Base-by-base conservation (phyloP, 2,329 filamentous ascomycete genomes). In the Colletotrichum sp. region DNA sequence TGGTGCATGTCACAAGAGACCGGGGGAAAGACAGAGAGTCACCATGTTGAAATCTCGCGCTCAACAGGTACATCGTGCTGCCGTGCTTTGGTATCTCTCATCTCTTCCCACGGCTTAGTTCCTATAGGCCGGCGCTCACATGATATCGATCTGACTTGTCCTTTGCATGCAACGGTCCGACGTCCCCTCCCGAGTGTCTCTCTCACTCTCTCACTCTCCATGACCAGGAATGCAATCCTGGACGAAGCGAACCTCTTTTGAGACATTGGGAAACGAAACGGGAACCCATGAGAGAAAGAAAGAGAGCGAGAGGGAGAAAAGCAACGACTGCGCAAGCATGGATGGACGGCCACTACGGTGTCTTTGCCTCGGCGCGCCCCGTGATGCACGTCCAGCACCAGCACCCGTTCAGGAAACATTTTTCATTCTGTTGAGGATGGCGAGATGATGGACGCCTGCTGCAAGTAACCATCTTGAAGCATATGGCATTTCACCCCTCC, bases 131-230 rank as follows among this genome's bases (percentile, higher is more conserved):
- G n/a, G 24, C 27, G 27, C 24, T 34, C 34, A 62, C 59, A 33
- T 62, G 59, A 66, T 21, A 27, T 58, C 29, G 16, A 61, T 63
- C n/a, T 62, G 21, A 36, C 21, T 18, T 36, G 21, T 27, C n/a
- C 31, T 62, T 62, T 69, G 66, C 66, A 69, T 69, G 57, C 66
- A 69, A 69, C 57, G 66, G 61, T 51, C 65, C 54, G 67, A 51
- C 16, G 36, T 43, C 62, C 31, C 38, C 33, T 47, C 43, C 43
- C 43, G 43, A 3, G 18, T 27, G 55, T 59, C 34, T 68, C 61
- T 66, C 51, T 55, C 57, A 18, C 27, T 12, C 38, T 13, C 43
- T n/a, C 38, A n/a, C 38, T 51, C 43, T 51, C 43, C 62, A 31
- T 62, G 16, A 12, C 8, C 21, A 36, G 71, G 68, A 71, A 73